Percentiles rank a stretch among this genome's conserved stretches.
Conservation (phyloP, 768 basidiomycete genomes). For the Serendipita indica region DNA sequence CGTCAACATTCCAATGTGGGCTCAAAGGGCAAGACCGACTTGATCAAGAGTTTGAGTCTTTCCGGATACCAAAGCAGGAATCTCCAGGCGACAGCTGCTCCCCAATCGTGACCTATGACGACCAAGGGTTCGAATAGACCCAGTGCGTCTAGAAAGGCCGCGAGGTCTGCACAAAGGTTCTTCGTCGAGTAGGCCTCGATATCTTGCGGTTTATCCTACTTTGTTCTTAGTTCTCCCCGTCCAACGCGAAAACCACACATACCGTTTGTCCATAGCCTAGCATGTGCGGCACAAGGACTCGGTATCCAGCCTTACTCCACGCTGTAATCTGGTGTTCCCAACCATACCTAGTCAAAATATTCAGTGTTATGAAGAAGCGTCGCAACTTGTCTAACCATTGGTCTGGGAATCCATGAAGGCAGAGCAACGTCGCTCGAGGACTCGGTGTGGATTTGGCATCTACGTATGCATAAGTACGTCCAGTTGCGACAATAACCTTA, state of each 20-base stretch:
- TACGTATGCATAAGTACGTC: neutral
- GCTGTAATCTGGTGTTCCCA: constrained; percentile 47
- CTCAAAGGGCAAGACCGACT: constrained; percentile 28
- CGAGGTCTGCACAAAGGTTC: constrained; percentile 44
- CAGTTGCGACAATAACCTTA: neutral
- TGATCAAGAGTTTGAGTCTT: constrained; percentile 39
- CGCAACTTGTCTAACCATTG: constrained; percentile 23
- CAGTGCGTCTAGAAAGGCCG: constrained; percentile 46
- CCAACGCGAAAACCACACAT: neutral
- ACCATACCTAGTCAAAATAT: too few relatives aligned
- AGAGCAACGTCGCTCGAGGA: constrained; percentile 41
- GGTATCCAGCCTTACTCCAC: constrained; percentile 46
- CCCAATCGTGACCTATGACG: constrained; percentile 75
- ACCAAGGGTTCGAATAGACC: constrained; percentile 40
- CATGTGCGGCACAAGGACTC: constrained; percentile 40
- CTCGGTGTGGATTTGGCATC: constrained; percentile 24
- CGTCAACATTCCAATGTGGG: neutral
- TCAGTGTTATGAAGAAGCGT: neutral
- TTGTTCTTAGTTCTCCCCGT: neutral
- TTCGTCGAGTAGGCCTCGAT: constrained; percentile 43
- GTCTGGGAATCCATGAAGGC: constrained; percentile 73
- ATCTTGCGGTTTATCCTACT: constrained; percentile 38
- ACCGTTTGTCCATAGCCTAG: constrained; percentile 47
- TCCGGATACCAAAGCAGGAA: constrained; percentile 63
- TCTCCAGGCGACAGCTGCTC: constrained; percentile 43